Conservation (phyloP, 495 filamentous ascomycete species). For the Trichoderma virens region DNA sequence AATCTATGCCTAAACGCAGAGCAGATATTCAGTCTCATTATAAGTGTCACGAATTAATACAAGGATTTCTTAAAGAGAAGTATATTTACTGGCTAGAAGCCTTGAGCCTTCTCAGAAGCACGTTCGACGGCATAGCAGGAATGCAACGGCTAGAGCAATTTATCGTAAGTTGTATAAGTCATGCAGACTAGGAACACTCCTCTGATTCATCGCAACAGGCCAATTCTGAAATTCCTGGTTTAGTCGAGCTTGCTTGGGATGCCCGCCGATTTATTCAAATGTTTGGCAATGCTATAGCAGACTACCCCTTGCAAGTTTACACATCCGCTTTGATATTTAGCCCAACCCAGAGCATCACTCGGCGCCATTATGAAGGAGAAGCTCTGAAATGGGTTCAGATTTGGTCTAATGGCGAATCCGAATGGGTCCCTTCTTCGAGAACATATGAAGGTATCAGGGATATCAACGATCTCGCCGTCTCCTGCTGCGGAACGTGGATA, state of each 20-base stretch:
- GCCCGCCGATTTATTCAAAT: conserved; percentile 12
- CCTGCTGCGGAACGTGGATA: no score
- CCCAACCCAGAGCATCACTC: not conserved
- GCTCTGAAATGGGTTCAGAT: not conserved
- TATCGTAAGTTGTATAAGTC: not conserved
- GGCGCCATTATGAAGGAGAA: conserved; percentile 8
- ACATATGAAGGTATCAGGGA: no score
- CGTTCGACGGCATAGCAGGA: not conserved
- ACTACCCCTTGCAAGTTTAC: conserved; percentile 17
- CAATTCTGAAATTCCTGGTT: not conserved
- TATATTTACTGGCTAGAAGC: conserved; percentile 14
- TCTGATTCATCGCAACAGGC: no score
- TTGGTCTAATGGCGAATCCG: not conserved
- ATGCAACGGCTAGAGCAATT: conserved; percentile 7
- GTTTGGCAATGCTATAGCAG: conserved; percentile 12
- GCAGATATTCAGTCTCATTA: no score
- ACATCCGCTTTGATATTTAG: conserved; percentile 18
- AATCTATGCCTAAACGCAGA: not conserved
- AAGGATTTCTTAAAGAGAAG: not conserved
- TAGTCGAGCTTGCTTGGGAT: conserved; percentile 12
- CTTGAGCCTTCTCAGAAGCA: not conserved
- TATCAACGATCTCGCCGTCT: no score
- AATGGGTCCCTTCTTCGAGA: conserved; percentile 9
- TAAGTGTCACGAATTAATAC: not conserved
- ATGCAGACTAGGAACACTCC: no score